Conservation (phyloP, 345 rosid species). For the Euphorbia tirucalli region DNA sequence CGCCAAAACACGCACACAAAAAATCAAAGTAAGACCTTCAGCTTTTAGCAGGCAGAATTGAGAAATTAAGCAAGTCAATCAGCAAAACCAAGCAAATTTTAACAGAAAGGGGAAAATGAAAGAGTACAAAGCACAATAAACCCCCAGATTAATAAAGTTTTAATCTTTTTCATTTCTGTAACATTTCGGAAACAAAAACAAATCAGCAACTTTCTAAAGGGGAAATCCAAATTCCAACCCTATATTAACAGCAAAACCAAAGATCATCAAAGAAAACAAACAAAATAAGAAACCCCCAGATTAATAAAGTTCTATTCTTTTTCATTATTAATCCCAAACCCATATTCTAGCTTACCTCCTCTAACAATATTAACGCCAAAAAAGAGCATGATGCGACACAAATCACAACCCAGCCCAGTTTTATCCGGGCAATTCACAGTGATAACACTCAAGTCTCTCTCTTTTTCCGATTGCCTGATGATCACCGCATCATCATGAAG, state of each 20-base stretch:
- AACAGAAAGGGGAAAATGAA: too few species aligned
- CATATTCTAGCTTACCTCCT: conserved; percentile 56
- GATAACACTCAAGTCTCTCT: conserved; percentile 69
- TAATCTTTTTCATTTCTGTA: neutral
- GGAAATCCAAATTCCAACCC: too few species aligned
- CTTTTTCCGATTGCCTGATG: conserved; percentile 63
- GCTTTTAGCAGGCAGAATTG: too few species aligned
- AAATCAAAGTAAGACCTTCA: conserved; percentile 7
- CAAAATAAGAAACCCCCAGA: too few species aligned
- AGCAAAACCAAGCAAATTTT: too few species aligned
- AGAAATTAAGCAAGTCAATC: too few species aligned
- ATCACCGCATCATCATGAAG: conserved; percentile 81
- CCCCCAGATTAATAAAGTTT: neutral
- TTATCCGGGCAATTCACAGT: conserved; percentile 96
- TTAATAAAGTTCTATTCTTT: too few species aligned
- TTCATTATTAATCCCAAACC: too few species aligned
- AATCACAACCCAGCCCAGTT: conserved; percentile 91
- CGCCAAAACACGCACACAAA: too few species aligned
- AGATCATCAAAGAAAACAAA: neutral
- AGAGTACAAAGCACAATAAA: neutral
- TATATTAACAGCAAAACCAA: too few species aligned
- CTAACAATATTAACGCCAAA: conserved; percentile 82
- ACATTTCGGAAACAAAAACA: neutral
- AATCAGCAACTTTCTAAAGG: too few species aligned
- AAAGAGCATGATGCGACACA: conserved; percentile 89